Conservation (phyloP, 768 basidiomycete genomes). For the Mycena kentingensis region DNA sequence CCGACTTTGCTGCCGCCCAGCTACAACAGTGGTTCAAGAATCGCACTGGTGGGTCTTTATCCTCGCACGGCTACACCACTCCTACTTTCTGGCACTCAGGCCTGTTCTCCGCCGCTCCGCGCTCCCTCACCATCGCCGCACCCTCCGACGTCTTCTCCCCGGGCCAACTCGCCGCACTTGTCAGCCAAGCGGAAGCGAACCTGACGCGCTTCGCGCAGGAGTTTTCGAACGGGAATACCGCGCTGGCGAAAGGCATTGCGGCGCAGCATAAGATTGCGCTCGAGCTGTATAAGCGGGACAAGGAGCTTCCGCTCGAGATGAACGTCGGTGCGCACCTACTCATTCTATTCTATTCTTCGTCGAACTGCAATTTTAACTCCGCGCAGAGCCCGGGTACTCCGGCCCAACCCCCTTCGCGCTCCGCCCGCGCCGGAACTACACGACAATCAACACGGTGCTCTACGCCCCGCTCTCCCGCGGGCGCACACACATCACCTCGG, state of each 20-base stretch:
- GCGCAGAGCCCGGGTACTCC: slow-evolving; percentile 35
- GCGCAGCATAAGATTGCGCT: slow-evolving; percentile 32
- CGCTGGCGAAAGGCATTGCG: slow-evolving; percentile 32
- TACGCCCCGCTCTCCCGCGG: slow-evolving; percentile 47
- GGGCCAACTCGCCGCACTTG: slow-evolving; percentile 16
- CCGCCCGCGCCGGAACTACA: slow-evolving; percentile 33
- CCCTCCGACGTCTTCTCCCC: slow-evolving; percentile 30
- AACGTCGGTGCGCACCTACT: slow-evolving; percentile 29
- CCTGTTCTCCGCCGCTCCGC: slow-evolving; percentile 32
- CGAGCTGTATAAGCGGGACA: slow-evolving; percentile 27
- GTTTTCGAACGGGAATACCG: slow-evolving; percentile 36
- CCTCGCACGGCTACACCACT: neutral
- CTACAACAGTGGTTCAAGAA: slow-evolving; percentile 30
- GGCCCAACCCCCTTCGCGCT: slow-evolving; percentile 27
- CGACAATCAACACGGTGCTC: slow-evolving; percentile 35
- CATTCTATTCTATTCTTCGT: neutral
- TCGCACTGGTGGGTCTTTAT: slow-evolving; percentile 30
- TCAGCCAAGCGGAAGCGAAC: slow-evolving; percentile 25
- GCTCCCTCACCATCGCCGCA: slow-evolving; percentile 32
- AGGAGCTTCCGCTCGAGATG: slow-evolving; percentile 31
- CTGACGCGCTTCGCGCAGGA: slow-evolving; percentile 27
- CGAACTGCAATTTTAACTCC: neutral
- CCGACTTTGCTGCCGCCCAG: slow-evolving; percentile 27
- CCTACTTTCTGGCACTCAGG: slow-evolving; percentile 16
- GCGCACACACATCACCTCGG: slow-evolving; percentile 46